Base-by-base conservation (phyloP, 768 basidiomycete species). In the Postia placenta region DNA sequence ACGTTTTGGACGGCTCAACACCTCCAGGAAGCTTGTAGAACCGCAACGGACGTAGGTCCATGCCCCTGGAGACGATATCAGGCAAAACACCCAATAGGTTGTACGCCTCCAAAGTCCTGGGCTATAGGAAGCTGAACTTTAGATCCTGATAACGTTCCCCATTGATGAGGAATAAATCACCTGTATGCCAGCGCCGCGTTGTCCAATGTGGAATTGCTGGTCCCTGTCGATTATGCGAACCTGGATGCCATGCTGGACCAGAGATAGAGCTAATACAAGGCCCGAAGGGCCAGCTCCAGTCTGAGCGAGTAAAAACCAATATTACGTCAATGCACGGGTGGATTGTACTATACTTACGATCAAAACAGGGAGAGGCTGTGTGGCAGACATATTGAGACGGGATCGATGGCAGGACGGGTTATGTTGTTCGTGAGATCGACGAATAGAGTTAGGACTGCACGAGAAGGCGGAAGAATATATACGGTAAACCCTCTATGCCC, bases 161-260 rank as follows among this genome's bases (percentile, higher is more conserved):
- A 33, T 15, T 15, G 15, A 33, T 6, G 9, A 11, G 19, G 5
- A 26, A 17, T 9, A 23, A 20, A 37, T 9, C 22, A 49, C 48
- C 40, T 33, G 30, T 3, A 49, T 49, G 15, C 56, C 63, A 15
- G 58, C 15, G 0, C 63, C 67, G 12, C 63, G 55, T 12, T 52
- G 48, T 15, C 61, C 64, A 2, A 50, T 28, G 25, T n/a, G 46
- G 28, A 17, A n/a, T 15, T 15, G 9, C 3, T 28, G 22, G 12
- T 42, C 43, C 28, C 47, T 52, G 7, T 56, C 54, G 26, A 56
- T 52, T 11, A 56, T 47, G 5, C 54, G 50, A 5, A 52, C 48
- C 12, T 51, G 41, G 9, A 56, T 38, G 20, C 48, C 51, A 38
- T 56, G 52, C 46, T 56, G 45, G 19, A 23, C 20, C 17, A 56